phyloP scores from a whole-genome alignment of 106 monocot species.

The Vanilla planifolia region DNA sequence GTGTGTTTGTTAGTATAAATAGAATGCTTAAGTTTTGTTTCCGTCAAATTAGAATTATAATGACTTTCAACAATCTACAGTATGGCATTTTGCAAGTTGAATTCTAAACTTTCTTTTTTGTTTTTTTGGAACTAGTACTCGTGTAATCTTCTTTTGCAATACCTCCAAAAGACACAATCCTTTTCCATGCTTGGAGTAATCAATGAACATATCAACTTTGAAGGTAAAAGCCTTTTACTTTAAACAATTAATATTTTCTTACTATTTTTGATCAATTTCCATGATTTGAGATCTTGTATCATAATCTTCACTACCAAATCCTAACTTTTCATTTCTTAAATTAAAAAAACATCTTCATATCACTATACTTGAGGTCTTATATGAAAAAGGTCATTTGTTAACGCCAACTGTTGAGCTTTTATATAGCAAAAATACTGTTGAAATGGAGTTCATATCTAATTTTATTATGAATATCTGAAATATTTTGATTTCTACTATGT shows the following conservation, averaged over 20 bases:
- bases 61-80: background rate
- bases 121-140: slow-evolving; percentile 59
- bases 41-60: slow-evolving; percentile 2
- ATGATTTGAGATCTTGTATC: too few relatives aligned
- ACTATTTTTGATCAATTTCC: too few relatives aligned
- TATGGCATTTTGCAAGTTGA: background rate
- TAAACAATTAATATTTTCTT: background rate
- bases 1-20: background rate
- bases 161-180: slow-evolving; percentile 81
- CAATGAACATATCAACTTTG: slow-evolving; percentile 95
- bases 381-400: too few relatives aligned
- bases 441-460: too few relatives aligned
- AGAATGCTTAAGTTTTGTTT: slow-evolving; percentile 1
- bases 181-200: slow-evolving; percentile 88
- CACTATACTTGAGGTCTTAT: too few relatives aligned
- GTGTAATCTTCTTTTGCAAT: slow-evolving; percentile 78
- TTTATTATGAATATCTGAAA: background rate
- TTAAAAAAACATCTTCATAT: too few relatives aligned
- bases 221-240: slow-evolving; percentile 39
- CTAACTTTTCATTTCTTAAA: too few relatives aligned
- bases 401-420: too few relatives aligned
- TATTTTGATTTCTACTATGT: slow-evolving; percentile 10
- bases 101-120: slow-evolving; percentile 1
- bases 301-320: too few relatives aligned
- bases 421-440: too few relatives aligned